Evolutionary conservation across 805 yeast genomes (phyloP), one percentile per base, ranked within the genome.

Genomic region (Lipomyces japonicus): DNA sequence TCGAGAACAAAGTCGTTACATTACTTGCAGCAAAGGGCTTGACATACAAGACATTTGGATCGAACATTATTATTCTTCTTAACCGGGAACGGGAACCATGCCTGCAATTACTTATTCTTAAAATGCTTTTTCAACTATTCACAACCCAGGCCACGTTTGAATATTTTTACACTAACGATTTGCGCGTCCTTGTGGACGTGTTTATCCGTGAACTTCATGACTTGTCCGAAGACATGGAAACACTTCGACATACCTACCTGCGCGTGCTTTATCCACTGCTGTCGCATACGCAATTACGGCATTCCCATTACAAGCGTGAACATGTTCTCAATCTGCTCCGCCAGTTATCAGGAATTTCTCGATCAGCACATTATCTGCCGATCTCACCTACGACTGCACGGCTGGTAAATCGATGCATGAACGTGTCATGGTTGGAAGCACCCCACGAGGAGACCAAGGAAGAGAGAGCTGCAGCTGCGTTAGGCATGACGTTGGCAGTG

Each of bases 131-230:
- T 64, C 67, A 85, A 50, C 76, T 90, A 1, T 79, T 90, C 67
- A 81, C 90, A 1, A 78, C 81, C 3, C 73, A 81, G 4, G 68
- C 69, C 32, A 82, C 95, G 0, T 71, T 77, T 46, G 84, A 82
- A 51, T 74, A 82, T 60, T 78, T 88, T 42, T 90, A 90, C 63
- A 72, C 86, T 54, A 90, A 90, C 61, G 97, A 90, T 64, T 68
- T 90, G 51, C 82, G 84, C 60, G 95, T 90, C 4, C 75, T 90
- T 49, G 81, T 85, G 12, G 96, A 88, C 62, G 89, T 90, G 7
- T 73, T 90, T 45, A 73, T 90, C 1, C 71, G 97, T 46, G 96
- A 90, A 63, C 71, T 91, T 46, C 77, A 77, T 57, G 81, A 90
- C 61, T 66, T 87, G 36, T 78, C 89, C 21, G 72, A 67, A 45